Evolutionary conservation across 1,284 basidiomycete species (phyloP).

Genomic region (Apiotrichum akiyoshidainum): DNA sequence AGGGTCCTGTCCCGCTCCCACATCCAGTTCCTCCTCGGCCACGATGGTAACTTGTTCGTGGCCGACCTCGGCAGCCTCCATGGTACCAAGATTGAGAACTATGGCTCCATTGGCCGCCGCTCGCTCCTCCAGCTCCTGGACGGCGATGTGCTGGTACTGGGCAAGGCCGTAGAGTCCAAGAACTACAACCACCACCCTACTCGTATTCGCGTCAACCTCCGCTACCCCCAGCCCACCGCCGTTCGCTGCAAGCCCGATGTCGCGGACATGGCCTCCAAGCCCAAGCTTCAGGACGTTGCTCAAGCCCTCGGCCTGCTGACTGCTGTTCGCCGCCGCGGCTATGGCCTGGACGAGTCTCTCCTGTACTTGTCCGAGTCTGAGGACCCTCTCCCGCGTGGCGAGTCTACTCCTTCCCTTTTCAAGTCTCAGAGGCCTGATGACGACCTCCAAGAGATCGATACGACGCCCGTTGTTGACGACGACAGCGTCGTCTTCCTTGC

Average conservation of each 20-base stretch:
- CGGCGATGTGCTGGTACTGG: constrained; percentile 28
- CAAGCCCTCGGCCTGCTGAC: background rate
- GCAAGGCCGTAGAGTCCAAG: constrained; percentile 21
- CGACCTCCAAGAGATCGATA: background rate
- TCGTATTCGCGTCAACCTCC: constrained; percentile 5
- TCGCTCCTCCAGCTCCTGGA: constrained; percentile 24
- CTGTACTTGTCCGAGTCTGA: constrained; percentile 20
- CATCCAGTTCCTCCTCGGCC: constrained; percentile 26
- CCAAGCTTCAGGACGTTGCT: background rate
- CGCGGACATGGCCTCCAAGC: background rate
- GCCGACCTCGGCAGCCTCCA: constrained; percentile 35
- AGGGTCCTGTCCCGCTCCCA: constrained; percentile 37
- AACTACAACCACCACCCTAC: constrained; percentile 6
- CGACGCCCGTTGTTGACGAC: background rate
- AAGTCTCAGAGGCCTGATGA: background rate
- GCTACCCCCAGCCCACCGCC: background rate
- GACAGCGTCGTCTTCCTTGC: background rate
- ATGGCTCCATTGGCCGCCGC: background rate
- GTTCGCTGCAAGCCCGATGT: background rate
- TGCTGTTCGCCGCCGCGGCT: constrained; percentile 1
- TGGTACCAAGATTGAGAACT: constrained; percentile 22
- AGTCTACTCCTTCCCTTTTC: background rate
- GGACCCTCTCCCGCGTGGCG: constrained; percentile 7
- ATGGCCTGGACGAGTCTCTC: constrained; percentile 13
- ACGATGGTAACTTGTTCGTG: constrained; percentile 26